These are phyloP conservation scores for Aspergillus ibericus DNA, from an alignment of 2,329 filamentous ascomycete genomes.

Conservation along the genomic window DNA sequence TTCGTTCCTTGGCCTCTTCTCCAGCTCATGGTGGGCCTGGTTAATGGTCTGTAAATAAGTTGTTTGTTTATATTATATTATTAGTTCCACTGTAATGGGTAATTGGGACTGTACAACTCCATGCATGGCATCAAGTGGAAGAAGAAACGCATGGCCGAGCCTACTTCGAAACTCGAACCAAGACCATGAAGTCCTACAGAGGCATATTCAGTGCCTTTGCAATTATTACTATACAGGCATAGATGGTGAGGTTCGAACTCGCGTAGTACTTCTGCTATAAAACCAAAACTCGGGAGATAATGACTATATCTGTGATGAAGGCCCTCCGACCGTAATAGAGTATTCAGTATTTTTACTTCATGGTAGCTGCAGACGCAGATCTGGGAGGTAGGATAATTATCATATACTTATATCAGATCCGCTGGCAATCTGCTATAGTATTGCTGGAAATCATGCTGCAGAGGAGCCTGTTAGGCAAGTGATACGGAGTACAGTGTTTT, in stretches of 20 bases:
- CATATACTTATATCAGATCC: neutral
- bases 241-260: too few species aligned
- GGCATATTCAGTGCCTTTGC: too few species aligned
- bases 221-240: too few species aligned
- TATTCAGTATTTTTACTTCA: too few species aligned
- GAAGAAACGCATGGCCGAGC: neutral
- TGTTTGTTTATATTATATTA: slow-evolving; percentile 2
- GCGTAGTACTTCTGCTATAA: too few species aligned
- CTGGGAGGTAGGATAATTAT: neutral
- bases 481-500: too few species aligned
- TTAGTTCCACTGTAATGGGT: neutral
- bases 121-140: neutral
- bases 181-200: neutral
- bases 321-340: too few species aligned
- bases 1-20: slow-evolving; percentile 1
- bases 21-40: slow-evolving; percentile 7
- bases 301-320: too few species aligned
- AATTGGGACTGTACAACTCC: neutral
- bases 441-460: neutral
- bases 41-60: slow-evolving; percentile 19
- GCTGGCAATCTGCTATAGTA: neutral
- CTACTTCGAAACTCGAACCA: neutral
- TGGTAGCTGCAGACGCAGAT: neutral
- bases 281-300: too few species aligned
- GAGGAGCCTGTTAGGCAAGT: neutral